phyloP scores from a whole-genome alignment of 768 basidiomycete genomes.

The Trametopsis cervina region DNA sequence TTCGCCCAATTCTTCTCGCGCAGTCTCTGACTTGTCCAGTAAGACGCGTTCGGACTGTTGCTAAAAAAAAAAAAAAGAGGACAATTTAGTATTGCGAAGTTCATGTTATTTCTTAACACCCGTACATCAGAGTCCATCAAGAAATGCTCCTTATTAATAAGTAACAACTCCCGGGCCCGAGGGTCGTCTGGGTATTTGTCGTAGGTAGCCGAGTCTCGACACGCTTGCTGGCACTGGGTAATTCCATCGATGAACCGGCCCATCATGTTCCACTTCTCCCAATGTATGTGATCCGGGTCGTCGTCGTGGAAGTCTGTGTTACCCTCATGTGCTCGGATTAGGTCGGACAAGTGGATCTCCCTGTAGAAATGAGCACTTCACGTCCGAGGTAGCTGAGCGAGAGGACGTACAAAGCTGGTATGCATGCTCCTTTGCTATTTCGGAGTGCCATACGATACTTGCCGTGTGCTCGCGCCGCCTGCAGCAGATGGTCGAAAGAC shows the following conservation, averaged over 20 bases:
- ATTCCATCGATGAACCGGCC: slow-evolving; percentile 78
- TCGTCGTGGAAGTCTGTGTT: slow-evolving; percentile 65
- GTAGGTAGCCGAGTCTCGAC: slow-evolving; percentile 48
- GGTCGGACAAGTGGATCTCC: slow-evolving; percentile 87
- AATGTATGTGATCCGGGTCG: slow-evolving; percentile 74
- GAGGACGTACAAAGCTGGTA: slow-evolving; percentile 70
- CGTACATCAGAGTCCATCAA: slow-evolving; percentile 70
- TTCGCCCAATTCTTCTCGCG: slow-evolving; percentile 1
- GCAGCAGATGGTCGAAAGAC: slow-evolving; percentile 81
- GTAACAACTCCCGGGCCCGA: slow-evolving; percentile 48
- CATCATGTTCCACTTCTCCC: slow-evolving; percentile 95
- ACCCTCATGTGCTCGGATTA: slow-evolving; percentile 81
- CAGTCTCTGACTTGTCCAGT: slow-evolving; percentile 8
- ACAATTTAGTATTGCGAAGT: neutral
- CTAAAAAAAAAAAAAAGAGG: neutral
- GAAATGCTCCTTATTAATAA: slow-evolving; percentile 31
- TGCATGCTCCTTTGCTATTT: slow-evolving; percentile 79
- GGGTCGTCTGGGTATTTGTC: slow-evolving; percentile 43
- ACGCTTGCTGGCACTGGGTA: slow-evolving; percentile 71
- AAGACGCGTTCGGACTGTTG: slow-evolving; percentile 1
- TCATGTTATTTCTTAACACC: neutral
- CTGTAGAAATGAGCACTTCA: no score
- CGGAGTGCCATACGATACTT: slow-evolving; percentile 87
- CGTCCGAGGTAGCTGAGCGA: no score
- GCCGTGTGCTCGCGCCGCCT: slow-evolving; percentile 74